A percentile compares a stretch with the other conserved stretches of the same genome.
phyloP scores from a whole-genome alignment of 352 stramenopile species.

The Phytophthora parvispora region DNA sequence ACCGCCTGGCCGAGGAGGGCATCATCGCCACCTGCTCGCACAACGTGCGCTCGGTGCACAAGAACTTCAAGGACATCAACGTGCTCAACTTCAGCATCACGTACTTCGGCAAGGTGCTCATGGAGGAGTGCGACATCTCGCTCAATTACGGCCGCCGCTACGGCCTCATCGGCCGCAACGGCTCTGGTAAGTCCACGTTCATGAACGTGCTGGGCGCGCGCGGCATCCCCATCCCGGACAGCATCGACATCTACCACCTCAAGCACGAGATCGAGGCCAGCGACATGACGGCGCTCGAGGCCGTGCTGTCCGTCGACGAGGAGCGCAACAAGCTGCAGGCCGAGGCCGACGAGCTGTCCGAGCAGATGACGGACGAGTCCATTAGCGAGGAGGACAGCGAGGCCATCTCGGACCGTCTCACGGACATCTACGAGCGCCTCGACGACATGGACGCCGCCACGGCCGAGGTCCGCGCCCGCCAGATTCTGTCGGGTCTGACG shows the following conservation, averaged over 20 bases:
- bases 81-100: constrained; percentile 97
- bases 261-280: constrained; percentile 97
- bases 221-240: constrained; percentile 95
- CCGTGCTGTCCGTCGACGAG: constrained; percentile 96
- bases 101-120: constrained; percentile 96
- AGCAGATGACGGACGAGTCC: constrained; percentile 91
- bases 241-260: constrained; percentile 98
- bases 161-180: constrained; percentile 97
- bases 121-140: constrained; percentile 97
- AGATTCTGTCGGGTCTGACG: constrained; percentile 96
- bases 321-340: constrained; percentile 94
- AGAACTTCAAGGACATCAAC: constrained; percentile 99
- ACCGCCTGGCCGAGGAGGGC: constrained; percentile 93
- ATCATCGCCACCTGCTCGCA: constrained; percentile 98
- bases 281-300: constrained; percentile 96
- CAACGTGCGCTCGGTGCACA: constrained; percentile 92
- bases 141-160: constrained; percentile 99
- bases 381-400: constrained; percentile 90
- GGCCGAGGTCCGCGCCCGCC: constrained; percentile 93
- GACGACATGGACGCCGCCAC: constrained; percentile 97
- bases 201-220: constrained; percentile 97
- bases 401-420: constrained; percentile 93
- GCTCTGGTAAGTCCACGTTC: constrained; percentile 97
- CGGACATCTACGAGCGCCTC: constrained; percentile 95
- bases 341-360: constrained; percentile 94